Percentiles rank a stretch among this genome's conserved stretches.
phyloP scores from a whole-genome alignment of 768 basidiomycete species.

The Lactarius hatsudake region DNA sequence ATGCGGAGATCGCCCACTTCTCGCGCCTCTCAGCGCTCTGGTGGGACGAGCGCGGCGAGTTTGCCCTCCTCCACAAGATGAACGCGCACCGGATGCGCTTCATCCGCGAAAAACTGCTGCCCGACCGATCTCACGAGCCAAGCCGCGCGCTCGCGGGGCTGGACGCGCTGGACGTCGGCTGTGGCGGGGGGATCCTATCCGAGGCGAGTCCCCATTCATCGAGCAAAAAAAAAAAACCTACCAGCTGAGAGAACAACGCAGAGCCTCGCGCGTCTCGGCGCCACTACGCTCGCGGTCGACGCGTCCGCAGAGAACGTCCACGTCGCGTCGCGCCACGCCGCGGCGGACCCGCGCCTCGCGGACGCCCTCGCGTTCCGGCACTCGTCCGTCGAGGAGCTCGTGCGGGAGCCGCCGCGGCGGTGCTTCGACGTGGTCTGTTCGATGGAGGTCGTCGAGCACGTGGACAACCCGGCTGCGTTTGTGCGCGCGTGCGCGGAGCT shows the following conservation, averaged over 20 bases:
- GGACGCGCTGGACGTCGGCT: slow-evolving; percentile 86
- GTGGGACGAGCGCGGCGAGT: slow-evolving; percentile 96
- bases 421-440: slow-evolving; percentile 92
- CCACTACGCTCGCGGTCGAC: slow-evolving; percentile 86
- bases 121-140: slow-evolving; percentile 39
- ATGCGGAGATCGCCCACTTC: slow-evolving; percentile 83
- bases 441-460: slow-evolving; percentile 98
- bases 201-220: slow-evolving; percentile 53
- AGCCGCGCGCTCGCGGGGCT: slow-evolving; percentile 53
- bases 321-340: slow-evolving; percentile 81
- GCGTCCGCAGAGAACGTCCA: slow-evolving; percentile 84
- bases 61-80: slow-evolving; percentile 87
- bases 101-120: slow-evolving; percentile 71
- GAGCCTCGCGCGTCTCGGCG: slow-evolving; percentile 87
- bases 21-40: slow-evolving; percentile 85
- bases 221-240: too few relatives aligned
- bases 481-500: slow-evolving; percentile 77
- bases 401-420: slow-evolving; percentile 54
- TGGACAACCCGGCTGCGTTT: slow-evolving; percentile 86
- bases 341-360: slow-evolving; percentile 64
- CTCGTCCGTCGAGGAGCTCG: slow-evolving; percentile 70
- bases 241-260: too few relatives aligned
- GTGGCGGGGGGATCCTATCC: slow-evolving; percentile 90
- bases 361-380: slow-evolving; percentile 60
- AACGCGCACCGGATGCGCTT: slow-evolving; percentile 87